A percentile compares a stretch with the other conserved stretches of the same genome.
Evolutionary conservation across 805 yeast species (phyloP).

Genomic region (Wilhelminamyces savonicus): DNA sequence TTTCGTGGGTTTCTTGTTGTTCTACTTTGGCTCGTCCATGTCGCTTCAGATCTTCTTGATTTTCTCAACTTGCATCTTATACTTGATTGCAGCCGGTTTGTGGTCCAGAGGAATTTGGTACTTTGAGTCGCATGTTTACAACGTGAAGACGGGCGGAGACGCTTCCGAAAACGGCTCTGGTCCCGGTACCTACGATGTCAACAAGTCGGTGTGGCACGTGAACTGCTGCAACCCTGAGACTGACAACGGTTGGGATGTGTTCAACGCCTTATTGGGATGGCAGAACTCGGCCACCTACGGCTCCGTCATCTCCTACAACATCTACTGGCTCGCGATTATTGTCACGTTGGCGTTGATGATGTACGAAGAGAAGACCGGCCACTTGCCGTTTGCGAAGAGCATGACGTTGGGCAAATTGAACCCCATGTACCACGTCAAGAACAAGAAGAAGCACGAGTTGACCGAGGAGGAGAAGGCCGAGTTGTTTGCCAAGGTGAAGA

Average conservation of each 20-base stretch:
- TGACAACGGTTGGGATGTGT: constrained; percentile 95
- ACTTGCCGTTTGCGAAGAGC: constrained; percentile 60
- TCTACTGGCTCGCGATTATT: constrained; percentile 78
- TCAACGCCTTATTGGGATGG: constrained; percentile 94
- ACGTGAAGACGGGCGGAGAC: constrained; percentile 80
- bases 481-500: constrained; percentile 36
- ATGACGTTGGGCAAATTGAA: constrained; percentile 45
- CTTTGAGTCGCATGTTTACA: constrained; percentile 66
- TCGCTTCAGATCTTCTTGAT: constrained; percentile 87
- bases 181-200: constrained; percentile 87
- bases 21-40: constrained; percentile 73
- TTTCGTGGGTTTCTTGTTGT: constrained; percentile 61
- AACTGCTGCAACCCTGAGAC: constrained; percentile 94
- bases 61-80: constrained; percentile 80
- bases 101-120: constrained; percentile 92
- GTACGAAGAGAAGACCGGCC: constrained; percentile 80
- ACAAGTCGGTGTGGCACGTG: constrained; percentile 85
- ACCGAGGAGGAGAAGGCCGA: constrained; percentile 45
- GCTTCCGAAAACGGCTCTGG: constrained; percentile 91
- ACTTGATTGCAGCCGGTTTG: constrained; percentile 86
- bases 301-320: constrained; percentile 80
- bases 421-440: constrained; percentile 69
- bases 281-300: constrained; percentile 95
- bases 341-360: constrained; percentile 53
- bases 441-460: constrained; percentile 56